Conservation (phyloP, 768 basidiomycete species). For the Lentinula raphanica region DNA sequence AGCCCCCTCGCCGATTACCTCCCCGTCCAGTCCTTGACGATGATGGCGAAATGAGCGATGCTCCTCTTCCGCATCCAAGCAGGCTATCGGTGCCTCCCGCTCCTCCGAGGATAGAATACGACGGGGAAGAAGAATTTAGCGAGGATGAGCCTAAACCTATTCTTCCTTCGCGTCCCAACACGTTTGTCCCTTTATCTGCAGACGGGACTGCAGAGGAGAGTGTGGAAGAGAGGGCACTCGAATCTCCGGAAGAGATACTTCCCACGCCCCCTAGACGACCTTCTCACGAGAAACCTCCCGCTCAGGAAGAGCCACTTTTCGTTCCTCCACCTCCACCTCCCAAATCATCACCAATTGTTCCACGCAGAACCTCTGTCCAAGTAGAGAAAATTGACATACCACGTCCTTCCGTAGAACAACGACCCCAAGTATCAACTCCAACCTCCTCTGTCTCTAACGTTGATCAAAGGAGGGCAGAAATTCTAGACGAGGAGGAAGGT, state of each 20-base stretch:
- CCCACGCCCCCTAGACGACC: constrained; percentile 6
- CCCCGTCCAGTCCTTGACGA: constrained; percentile 2
- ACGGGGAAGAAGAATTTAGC: not conserved
- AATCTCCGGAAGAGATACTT: constrained; percentile 2
- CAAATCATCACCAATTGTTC: constrained; percentile 14
- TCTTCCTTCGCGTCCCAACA: not conserved
- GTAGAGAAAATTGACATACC: not conserved
- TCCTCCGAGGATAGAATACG: not conserved
- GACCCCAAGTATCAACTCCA: not conserved
- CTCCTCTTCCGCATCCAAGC: constrained; percentile 3
- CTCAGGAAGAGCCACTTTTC: constrained; percentile 9
- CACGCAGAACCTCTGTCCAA: not conserved
- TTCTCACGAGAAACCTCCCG: not conserved
- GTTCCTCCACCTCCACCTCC: constrained; percentile 18
- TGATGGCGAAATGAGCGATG: constrained; percentile 4
- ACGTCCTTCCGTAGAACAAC: not conserved
- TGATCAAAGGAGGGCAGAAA: constrained; percentile 27
- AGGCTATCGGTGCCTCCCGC: not conserved
- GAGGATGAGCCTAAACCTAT: constrained; percentile 3
- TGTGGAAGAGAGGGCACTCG: not conserved
- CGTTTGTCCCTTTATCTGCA: not conserved
- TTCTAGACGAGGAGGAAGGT: constrained; percentile 59
- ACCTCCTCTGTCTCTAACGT: constrained; percentile 12
- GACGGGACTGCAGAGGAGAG: not conserved
- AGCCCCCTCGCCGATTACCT: constrained; percentile 2